A percentile compares a stretch with the other conserved stretches of the same genome.
These are phyloP conservation scores for Pyricularia sp. DNA, from an alignment of 2,329 filamentous ascomycete species.

Conservation along the genomic window DNA sequence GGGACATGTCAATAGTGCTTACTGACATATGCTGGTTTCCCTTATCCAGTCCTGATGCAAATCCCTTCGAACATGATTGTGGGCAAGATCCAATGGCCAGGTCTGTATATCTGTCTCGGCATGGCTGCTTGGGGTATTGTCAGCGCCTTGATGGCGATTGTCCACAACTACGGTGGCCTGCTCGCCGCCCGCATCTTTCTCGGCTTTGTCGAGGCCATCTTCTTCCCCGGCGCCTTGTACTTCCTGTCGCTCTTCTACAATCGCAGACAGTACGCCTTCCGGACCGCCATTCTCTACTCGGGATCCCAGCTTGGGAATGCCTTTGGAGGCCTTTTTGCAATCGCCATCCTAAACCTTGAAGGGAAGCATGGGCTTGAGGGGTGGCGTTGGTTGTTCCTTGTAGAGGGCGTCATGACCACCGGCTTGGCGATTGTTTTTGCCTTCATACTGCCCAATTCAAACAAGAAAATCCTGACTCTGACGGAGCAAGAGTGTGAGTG, in stretches of 20 bases:
- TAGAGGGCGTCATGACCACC: constrained; percentile 16
- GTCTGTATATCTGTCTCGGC: constrained; percentile 37
- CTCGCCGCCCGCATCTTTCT: constrained; percentile 37
- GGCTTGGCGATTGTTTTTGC: constrained; percentile 11
- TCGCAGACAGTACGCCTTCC: constrained; percentile 22
- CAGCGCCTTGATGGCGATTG: constrained; percentile 36
- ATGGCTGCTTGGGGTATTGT: constrained; percentile 41
- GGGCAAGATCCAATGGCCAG: constrained; percentile 28
- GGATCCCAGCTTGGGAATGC: constrained; percentile 22
- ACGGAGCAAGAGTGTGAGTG: constrained; percentile 13
- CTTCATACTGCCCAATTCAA: constrained; percentile 15
- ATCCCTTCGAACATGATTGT: constrained; percentile 26
- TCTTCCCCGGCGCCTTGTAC: constrained; percentile 36
- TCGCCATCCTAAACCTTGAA: constrained; percentile 18
- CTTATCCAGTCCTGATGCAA: constrained; percentile 20
- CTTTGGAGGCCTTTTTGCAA: constrained; percentile 25
- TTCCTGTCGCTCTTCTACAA: constrained; percentile 31
- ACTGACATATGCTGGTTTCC: not conserved
- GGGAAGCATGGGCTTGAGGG: constrained; percentile 15
- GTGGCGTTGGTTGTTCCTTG: constrained; percentile 21
- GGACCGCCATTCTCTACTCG: constrained; percentile 23
- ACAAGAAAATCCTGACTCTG: constrained; percentile 12
- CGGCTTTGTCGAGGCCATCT: constrained; percentile 45
- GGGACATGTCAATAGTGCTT: not conserved
- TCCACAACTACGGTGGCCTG: constrained; percentile 31